Conservation (phyloP, 1,284 basidiomycete species). For the Boletus mariae region DNA sequence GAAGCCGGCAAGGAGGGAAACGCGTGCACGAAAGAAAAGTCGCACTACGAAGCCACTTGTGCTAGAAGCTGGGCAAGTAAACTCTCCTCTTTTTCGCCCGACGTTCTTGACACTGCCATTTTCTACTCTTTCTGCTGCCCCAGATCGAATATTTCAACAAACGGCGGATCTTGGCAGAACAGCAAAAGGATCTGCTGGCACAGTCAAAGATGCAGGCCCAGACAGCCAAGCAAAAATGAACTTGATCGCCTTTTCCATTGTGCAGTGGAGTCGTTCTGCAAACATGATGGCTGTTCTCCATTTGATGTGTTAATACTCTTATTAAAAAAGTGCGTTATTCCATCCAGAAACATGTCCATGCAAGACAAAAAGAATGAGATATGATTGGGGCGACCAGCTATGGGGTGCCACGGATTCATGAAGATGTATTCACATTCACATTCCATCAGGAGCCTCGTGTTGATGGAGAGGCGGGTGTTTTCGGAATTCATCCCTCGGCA, state of each 20-base stretch:
- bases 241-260: not conserved
- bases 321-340: not conserved
- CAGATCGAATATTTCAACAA: constrained; percentile 86
- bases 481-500: not conserved
- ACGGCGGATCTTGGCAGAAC: constrained; percentile 68
- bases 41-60: constrained; percentile 60
- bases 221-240: constrained; percentile 31
- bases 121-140: not conserved
- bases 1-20: constrained; percentile 66
- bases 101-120: not conserved
- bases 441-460: not conserved
- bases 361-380: not conserved
- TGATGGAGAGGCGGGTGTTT: constrained; percentile 1
- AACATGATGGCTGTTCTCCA: not conserved
- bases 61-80: constrained; percentile 78
- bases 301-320: constrained; percentile 9
- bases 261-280: not conserved
- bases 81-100: not conserved
- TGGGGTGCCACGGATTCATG: not conserved
- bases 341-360: constrained; percentile 1
- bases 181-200: constrained; percentile 63
- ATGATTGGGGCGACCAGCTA: not conserved
- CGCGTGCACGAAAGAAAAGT: constrained; percentile 51
- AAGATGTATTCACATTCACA: not conserved
- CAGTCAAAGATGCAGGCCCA: constrained; percentile 47